phyloP scores from a whole-genome alignment of 768 basidiomycete genomes.

The Tulasnella sp. region DNA sequence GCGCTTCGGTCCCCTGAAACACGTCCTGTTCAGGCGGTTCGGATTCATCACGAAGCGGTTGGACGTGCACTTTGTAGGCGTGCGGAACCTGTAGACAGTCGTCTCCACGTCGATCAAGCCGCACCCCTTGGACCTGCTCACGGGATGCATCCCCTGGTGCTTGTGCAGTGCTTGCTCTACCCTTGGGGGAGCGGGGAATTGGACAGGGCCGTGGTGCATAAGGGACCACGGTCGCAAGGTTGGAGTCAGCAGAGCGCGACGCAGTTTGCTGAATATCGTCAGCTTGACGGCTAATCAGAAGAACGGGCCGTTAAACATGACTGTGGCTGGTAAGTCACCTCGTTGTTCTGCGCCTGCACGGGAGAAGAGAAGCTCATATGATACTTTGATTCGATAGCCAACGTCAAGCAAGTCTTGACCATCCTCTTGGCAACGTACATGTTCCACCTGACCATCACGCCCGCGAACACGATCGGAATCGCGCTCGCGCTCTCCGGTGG shows the following conservation, averaged over 20 bases:
- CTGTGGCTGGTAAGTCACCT: conserved; percentile 79
- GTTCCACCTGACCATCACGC: conserved; percentile 78
- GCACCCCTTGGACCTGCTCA: conserved; percentile 81
- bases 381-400: too few species aligned
- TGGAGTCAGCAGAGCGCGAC: conserved; percentile 31
- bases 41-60: conserved; percentile 19
- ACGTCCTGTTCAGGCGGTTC: too few species aligned
- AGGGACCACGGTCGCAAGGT: conserved; percentile 40
- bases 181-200: conserved; percentile 80
- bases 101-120: conserved; percentile 37
- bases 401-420: conserved; percentile 91
- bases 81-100: background rate
- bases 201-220: conserved; percentile 52
- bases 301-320: conserved; percentile 85
- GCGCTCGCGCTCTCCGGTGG: conserved; percentile 80
- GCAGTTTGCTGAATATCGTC: conserved; percentile 82
- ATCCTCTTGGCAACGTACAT: conserved; percentile 77
- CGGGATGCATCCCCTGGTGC: conserved; percentile 89
- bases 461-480: conserved; percentile 79
- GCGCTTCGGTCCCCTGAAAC: conserved; percentile 38
- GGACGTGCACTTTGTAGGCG: conserved; percentile 4
- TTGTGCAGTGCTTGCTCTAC: conserved; percentile 76
- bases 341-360: too few species aligned
- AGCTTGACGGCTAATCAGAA: conserved; percentile 93
- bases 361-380: too few species aligned